Base-by-base conservation (phyloP, 768 basidiomycete species). In the Lentinula edodes region DNA sequence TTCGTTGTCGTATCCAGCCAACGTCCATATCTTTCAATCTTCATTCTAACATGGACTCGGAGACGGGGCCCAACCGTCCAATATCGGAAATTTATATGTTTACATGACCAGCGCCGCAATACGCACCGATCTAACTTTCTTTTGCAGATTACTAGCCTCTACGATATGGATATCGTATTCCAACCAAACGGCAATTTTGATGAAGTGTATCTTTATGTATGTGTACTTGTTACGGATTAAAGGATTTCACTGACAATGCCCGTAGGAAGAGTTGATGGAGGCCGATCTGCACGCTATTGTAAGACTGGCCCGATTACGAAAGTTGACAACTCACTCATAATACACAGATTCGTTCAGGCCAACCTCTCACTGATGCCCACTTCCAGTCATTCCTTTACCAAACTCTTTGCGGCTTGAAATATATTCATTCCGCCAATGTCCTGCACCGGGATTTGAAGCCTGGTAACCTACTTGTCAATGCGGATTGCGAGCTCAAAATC, bases 261-360 rank as follows among this genome's bases (percentile, higher is more conserved):
- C 39, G n/a, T 74, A 98, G 91, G 95, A 98, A 78, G 97, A 99
- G 73, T 86, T 98, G 66, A 99, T 98, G 97, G 97, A 99, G 72
- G 97, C 97, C 60, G 97, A 99, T 84, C 82, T 99, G 18, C 97
- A 98, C 69, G 97, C 97, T 18, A 99, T 99, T 74, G 95, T 95
- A 68, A 74, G 85, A 20, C 7, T 45, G 2, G 3, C 32, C 35
- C 7, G 1, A 20, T 28, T 70, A 20, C 41, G 59, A 46, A 59
- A 35, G 20, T 61, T 52, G 48, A 39, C 20, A 8, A 18, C 34
- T 35, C 35, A 58, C 20, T 59, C 52, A 62, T 52, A 39, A 13
- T 12, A 13, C 66, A 69, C 63, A 89, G 93, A 90, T 90, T 65
- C 90, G 91, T 53, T 93, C 91, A 28, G 89, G 91, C 53, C 91